Evolutionary conservation across 225 moss, liverwort and hornwort genomes (phyloP).

Genomic region (Bryoerythrophyllum caledonicum): DNA sequence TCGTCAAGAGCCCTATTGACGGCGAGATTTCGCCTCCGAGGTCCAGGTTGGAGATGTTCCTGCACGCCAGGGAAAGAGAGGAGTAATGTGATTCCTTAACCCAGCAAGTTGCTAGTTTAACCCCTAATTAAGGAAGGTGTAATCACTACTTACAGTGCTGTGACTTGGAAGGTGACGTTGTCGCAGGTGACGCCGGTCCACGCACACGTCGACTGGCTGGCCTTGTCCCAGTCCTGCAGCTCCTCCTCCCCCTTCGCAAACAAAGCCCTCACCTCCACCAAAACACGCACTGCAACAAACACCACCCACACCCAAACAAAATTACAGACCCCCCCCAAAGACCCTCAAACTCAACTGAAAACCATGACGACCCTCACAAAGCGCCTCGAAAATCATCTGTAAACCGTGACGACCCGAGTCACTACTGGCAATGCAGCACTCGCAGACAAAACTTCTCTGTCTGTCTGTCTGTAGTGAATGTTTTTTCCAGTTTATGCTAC

Average conservation of each 20-base stretch:
- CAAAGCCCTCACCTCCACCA: conserved; percentile 40
- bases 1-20: conserved; percentile 45
- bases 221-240: conserved; percentile 50
- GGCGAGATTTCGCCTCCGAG: conserved; percentile 59
- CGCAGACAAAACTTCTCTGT: too few relatives aligned
- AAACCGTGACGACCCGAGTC: too few relatives aligned
- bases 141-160: conserved; percentile 35
- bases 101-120: not conserved
- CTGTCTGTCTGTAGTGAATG: too few relatives aligned
- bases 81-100: not conserved
- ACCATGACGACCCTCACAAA: too few relatives aligned
- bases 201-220: conserved; percentile 51
- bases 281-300: conserved; percentile 37
- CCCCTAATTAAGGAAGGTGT: conserved; percentile 4
- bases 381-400: too few relatives aligned
- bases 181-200: conserved; percentile 55
- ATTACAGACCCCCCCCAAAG: too few relatives aligned
- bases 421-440: too few relatives aligned
- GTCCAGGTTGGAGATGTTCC: conserved; percentile 39
- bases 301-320: not conserved
- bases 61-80: conserved; percentile 7
- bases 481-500: too few relatives aligned
- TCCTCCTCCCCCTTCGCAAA: conserved; percentile 41
- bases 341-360: too few relatives aligned
- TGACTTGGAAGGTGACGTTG: conserved; percentile 58